Conservation (phyloP, 2,329 filamentous ascomycete genomes). For the Phyllosticta citribraziliensis region DNA sequence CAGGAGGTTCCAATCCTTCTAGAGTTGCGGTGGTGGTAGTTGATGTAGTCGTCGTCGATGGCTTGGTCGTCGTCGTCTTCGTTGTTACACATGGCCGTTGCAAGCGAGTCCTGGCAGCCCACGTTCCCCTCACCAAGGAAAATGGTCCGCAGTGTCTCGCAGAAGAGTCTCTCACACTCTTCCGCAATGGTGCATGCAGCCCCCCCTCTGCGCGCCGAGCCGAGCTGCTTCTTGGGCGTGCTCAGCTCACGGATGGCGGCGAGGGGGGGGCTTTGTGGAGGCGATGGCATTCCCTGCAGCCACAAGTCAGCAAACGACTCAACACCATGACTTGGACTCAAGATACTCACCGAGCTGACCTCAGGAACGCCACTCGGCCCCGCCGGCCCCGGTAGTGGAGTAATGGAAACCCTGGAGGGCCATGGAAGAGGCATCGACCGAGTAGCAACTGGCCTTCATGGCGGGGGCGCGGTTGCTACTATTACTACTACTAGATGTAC, state of each 20-base stretch:
- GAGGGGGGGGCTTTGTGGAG: constrained; percentile 82
- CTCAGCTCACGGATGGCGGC: constrained; percentile 56
- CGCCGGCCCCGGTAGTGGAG: constrained; percentile 84
- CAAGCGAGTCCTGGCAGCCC: constrained; percentile 70
- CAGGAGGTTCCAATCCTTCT: constrained; percentile 53
- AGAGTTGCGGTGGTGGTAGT: constrained; percentile 15
- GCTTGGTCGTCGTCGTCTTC: constrained; percentile 20
- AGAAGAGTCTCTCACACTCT: constrained; percentile 99
- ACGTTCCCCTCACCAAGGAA: constrained; percentile 92
- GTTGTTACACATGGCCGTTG: constrained; percentile 57
- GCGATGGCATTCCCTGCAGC: constrained; percentile 67
- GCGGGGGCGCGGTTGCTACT: constrained; percentile 56
- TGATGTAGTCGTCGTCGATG: constrained; percentile 19
- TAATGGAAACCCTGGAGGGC: constrained; percentile 80
- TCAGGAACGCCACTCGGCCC: constrained; percentile 37
- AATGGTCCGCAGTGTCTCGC: constrained; percentile 84
- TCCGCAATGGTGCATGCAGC: constrained; percentile 92
- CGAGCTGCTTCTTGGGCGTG: constrained; percentile 22
- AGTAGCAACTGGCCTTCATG: constrained; percentile 86
- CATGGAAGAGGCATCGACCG: constrained; percentile 60
- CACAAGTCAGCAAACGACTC: constrained; percentile 12
- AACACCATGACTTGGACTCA: background rate
- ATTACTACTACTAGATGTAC: constrained; percentile 58
- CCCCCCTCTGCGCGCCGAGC: constrained; percentile 58
- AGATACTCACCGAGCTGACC: constrained; percentile 31